Evolutionary conservation across 176 grass and related monocot genomes (phyloP).

Genomic region (Musa schizocarpa): DNA sequence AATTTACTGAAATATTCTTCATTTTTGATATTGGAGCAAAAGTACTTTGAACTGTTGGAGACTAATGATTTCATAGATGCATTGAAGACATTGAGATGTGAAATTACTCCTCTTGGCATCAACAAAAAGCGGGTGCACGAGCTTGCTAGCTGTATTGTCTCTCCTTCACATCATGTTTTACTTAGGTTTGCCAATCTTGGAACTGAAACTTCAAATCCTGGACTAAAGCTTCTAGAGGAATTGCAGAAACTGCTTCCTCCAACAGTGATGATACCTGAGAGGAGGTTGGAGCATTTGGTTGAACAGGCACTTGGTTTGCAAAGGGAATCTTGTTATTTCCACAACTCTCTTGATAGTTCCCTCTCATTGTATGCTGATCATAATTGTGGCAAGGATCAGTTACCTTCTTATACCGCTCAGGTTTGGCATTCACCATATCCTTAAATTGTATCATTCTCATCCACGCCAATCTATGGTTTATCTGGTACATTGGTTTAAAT

Average conservation of each 20-base stretch:
- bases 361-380: conserved; percentile 76
- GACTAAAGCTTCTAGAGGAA: conserved; percentile 68
- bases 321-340: conserved; percentile 68
- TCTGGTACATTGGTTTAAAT: not conserved
- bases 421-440: conserved; percentile 28
- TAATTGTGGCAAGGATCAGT: conserved; percentile 68
- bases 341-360: conserved; percentile 58
- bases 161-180: conserved; percentile 38
- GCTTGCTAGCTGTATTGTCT: conserved; percentile 49
- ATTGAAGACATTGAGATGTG: conserved; percentile 52
- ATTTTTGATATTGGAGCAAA: conserved; percentile 87
- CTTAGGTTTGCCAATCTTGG: conserved; percentile 47
- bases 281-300: conserved; percentile 75
- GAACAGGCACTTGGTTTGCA: conserved; percentile 75
- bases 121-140: conserved; percentile 64
- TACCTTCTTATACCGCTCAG: conserved; percentile 60
- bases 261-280: conserved; percentile 75
- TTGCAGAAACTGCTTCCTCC: conserved; percentile 77
- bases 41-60: conserved; percentile 73
- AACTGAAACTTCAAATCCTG: conserved; percentile 41
- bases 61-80: conserved; percentile 47
- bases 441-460: not conserved
- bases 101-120: conserved; percentile 72
- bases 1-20: conserved; percentile 46
- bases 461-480: not conserved